Base-by-base conservation (phyloP, 805 yeast genomes). In the Metschnikowia picachoensis region DNA sequence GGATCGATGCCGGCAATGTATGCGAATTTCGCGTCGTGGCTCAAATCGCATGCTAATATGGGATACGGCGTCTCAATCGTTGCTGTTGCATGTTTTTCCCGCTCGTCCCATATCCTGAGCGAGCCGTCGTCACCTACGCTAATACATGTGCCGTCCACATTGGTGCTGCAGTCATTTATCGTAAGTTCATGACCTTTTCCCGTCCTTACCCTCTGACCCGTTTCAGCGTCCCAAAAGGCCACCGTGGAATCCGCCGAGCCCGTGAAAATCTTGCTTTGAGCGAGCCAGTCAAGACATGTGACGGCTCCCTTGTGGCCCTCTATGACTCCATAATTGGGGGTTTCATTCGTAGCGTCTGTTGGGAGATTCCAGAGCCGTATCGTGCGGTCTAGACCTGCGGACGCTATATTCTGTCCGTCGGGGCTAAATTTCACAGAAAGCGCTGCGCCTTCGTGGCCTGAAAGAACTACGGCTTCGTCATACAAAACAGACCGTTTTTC, bases 1-100 rank as follows among this genome's bases (percentile, higher is more conserved):
- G 88, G 84, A 51, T 87, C 92, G 3, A 87, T 76, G 0, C 95
- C 95, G 0, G 83, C 68, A 5, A 79, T 70, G 53, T 71, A 87
- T 4, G 84, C 55, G 12, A 67, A 62, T 13, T 65, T 60, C 1
- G 77, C 80, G 35, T 63, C 62, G 3, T 60, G 56, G 50, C 64
- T 68, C 13, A 66, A 58, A 7, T 64, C 55, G 54, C 72, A 48
- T 0, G 87, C 69, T 16, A 85, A 61, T 1, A 87, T 54, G 0
- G 95, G 94, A 55, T 70, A 83, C 2, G 73, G 73, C 0, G 83
- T 73, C 17, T 65, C 60, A 44, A 80, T 64, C 8, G 53, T 56
- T 2, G 60, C 51, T 0, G 74, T 66, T 2, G 76, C 67, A 2
- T 56, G 53, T 53, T 78, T 83, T n/a, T 74, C 69, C 46, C 89